Evolutionary conservation across 495 filamentous ascomycete genomes (phyloP), one percentile per base, ranked within the genome.

Genomic region (Letharia columbiana): DNA sequence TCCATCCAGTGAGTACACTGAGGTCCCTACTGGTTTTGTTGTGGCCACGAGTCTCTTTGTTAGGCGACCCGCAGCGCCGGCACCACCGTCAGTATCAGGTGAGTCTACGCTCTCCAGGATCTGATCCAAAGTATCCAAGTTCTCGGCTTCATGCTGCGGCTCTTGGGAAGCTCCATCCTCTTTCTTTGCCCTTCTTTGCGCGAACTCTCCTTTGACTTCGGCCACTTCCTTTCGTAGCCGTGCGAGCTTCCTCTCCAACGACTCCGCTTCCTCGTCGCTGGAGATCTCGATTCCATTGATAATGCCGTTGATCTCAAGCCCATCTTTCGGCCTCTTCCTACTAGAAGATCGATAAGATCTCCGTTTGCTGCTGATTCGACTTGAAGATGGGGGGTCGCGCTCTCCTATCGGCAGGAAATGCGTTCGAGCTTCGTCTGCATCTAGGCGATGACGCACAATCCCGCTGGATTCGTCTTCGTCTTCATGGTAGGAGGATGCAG

Each of bases 341-440:
- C 80, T 85, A 18, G 88, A 89, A 42, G 84, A 87, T 69, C 84
- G 85, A 78, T 96, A 96, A 42, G 88, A 89, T 77, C 87, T 89
- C 44, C 91, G 82, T 72, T 93, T 94, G 47, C 81, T 80, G 37
- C 80, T 83, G 35, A 96, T 85, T 62, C 89, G 86, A 75, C 95
- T 89, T 3, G 91, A 94, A 76, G 92, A 92, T 73, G 92, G 89
- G 60, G 85, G 86, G 65, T 89, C 82, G 67, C 83, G 80, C 60
- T 90, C 87, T 72, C 93, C 87, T 23, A 93, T 81, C 47, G 84
- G 80, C 65, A 87, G 79, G 73, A 97, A 97, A 64, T 84, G 83
- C 37, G 83, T 82, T n/a, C 91, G 88, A 56, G 92, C 92, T 72
- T 87, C 79, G 70, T 91, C 83, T 63, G 91, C 84, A 64, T 87